phyloP scores from a whole-genome alignment of 306 rosid genomes.

The Potentilla sterilis region DNA sequence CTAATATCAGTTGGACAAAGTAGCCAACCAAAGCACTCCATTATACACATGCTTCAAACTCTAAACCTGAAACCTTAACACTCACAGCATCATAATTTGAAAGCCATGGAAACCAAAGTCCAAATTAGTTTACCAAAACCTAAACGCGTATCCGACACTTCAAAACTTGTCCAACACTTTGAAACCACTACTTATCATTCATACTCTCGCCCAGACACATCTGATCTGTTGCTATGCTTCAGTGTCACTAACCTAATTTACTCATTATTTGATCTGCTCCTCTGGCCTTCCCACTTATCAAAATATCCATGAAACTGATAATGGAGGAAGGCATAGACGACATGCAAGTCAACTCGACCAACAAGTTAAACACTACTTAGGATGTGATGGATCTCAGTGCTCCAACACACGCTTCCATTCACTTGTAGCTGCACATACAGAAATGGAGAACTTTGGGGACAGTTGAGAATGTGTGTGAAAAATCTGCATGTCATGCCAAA shows the following conservation, averaged over 20 bases:
- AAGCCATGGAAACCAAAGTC: background rate
- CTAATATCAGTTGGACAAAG: no score
- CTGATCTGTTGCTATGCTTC: background rate
- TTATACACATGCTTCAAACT: background rate
- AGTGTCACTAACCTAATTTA: no score
- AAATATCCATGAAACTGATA: constrained; percentile 8
- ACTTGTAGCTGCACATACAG: background rate
- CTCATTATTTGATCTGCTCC: background rate
- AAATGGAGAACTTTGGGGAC: background rate
- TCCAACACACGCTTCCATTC: constrained; percentile 36
- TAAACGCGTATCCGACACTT: background rate
- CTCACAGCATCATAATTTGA: background rate
- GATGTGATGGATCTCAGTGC: constrained; percentile 35
- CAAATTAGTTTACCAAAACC: background rate
- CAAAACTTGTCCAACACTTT: background rate
- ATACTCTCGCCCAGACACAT: background rate
- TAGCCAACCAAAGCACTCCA: background rate
- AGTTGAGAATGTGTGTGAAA: background rate
- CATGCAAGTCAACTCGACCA: constrained; percentile 25
- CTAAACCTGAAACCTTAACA: background rate
- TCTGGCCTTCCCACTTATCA: constrained; percentile 14
- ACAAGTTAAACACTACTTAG: constrained; percentile 6
- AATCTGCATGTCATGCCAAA: background rate
- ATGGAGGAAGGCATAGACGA: constrained; percentile 8
- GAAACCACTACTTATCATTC: background rate